Base-by-base conservation (phyloP, 495 filamentous ascomycete species). In the Daldinia caldariorum region DNA sequence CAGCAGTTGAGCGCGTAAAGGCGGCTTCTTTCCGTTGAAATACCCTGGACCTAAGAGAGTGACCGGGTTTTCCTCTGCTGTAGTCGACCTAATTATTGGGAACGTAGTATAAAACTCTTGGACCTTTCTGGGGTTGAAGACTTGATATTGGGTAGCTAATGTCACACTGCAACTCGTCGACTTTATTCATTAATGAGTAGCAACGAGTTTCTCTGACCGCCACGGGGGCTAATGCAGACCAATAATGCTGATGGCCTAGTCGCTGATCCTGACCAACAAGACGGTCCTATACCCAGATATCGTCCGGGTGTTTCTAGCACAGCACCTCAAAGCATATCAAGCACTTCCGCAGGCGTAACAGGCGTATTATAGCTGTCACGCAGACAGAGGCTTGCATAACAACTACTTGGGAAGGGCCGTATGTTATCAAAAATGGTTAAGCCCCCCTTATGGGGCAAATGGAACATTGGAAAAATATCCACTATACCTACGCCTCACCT, bases 21-120 rank as follows among this genome's bases (percentile, higher is more conserved):
- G 70, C 70, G 70, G 70, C 39, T 69, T 61, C 35, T 69, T 69
- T 10, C 70, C 70, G 70, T 72, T 41, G 35, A 72, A 72, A 72
- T 69, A 68, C 50, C 70, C 70, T 66, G 50, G 69, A 8, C 41
- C 29, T 1, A 29, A 57, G 56, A 57, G 35, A 37, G 57, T 66
- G 35, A 55, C 61, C 41, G 58, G 51, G 39, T 26, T 58, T 31
- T 34, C 39, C 4, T 63, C 38, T 64, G 50, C 38, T 72, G 38
- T 56, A 57, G 70, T 53, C 41, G 70, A 65, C 37, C 70, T 65
- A 72, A 69, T 69, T 51, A 61, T 61, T 41, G 58, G 65, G 61
- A 55, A 61, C 49, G 50, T 66, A 66, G 70, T 61, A 64, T 72
- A 58, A 55, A 35, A 54, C 39, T 53, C 69, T 39, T 51, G 64